Evolutionary conservation across 2,329 filamentous ascomycete species (phyloP).

Genomic region (Orbilia oligospora): DNA sequence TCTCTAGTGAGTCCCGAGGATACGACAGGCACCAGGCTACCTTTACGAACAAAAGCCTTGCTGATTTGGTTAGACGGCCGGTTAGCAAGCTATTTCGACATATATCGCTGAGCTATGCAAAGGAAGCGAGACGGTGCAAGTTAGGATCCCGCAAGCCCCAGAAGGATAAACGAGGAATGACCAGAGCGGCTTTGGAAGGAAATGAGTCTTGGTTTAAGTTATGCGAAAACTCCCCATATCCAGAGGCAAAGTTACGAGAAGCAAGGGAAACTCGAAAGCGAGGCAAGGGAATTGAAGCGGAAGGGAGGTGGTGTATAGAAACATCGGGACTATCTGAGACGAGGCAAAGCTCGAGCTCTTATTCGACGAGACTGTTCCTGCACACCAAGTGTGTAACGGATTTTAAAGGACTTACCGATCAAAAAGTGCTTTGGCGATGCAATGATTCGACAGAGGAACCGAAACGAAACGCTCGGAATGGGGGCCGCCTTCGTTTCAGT

Average conservation of each 20-base stretch:
- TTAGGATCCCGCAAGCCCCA: too few species aligned
- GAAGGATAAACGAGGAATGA: constrained; percentile 11
- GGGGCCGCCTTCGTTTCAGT: constrained; percentile 42
- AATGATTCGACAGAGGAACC: constrained; percentile 25
- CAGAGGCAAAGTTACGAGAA: constrained; percentile 15
- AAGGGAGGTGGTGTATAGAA: constrained; percentile 2
- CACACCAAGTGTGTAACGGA: too few species aligned
- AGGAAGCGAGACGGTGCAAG: not conserved
- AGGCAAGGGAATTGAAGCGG: constrained; percentile 10
- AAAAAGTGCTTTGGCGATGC: constrained; percentile 14
- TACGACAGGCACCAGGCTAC: constrained; percentile 2
- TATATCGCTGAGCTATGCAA: not conserved
- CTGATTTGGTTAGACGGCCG: not conserved
- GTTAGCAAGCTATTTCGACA: not conserved
- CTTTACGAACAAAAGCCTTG: not conserved
- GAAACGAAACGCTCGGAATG: constrained; percentile 45
- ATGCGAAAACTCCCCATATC: constrained; percentile 6
- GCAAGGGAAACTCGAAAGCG: not conserved
- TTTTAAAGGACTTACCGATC: constrained; percentile 10
- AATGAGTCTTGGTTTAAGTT: constrained; percentile 30
- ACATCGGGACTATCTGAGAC: constrained; percentile 36
- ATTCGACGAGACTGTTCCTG: constrained; percentile 29
- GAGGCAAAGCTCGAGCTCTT: constrained; percentile 27
- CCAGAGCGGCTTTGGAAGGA: constrained; percentile 14
- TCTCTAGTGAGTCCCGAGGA: too few species aligned